Conservation (phyloP, 176 grass and related monocot genomes). For the Triticum turgidum region DNA sequence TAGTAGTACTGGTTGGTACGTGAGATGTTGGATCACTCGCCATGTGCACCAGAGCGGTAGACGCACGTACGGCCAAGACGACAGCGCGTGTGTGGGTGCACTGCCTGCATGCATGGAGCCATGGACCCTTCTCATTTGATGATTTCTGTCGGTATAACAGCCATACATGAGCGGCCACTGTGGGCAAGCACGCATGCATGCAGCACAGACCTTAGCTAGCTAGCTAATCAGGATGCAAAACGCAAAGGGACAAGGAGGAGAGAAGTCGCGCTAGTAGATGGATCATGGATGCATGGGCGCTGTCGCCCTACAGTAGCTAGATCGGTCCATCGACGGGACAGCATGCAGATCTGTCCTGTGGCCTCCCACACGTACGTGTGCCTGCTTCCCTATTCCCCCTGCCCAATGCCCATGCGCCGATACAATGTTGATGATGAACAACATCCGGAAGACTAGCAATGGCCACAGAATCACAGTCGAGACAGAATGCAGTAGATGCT, state of each 20-base stretch:
- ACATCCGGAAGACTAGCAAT: too few relatives aligned
- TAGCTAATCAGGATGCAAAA: not conserved
- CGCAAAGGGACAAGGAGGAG: not conserved
- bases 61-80: not conserved
- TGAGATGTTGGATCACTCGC: not conserved
- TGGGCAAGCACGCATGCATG: not conserved
- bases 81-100: not conserved
- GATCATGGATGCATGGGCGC: not conserved
- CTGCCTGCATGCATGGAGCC: too few relatives aligned
- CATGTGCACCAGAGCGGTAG: not conserved
- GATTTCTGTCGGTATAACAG: not conserved
- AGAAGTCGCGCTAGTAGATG: too few relatives aligned
- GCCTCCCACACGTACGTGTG: conserved; percentile 18
- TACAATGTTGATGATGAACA: too few relatives aligned
- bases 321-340: not conserved
- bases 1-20: not conserved
- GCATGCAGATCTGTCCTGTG: conserved; percentile 6
- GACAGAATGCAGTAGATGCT: too few relatives aligned
- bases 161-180: too few relatives aligned
- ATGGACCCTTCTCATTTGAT: not conserved
- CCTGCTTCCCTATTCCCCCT: not conserved
- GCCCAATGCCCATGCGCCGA: not conserved
- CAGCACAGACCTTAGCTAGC: not conserved
- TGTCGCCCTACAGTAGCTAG: not conserved
- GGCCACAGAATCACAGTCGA: too few relatives aligned